Conservation (phyloP, 2,329 filamentous ascomycete genomes). For the Aspergillaceae sp. region DNA sequence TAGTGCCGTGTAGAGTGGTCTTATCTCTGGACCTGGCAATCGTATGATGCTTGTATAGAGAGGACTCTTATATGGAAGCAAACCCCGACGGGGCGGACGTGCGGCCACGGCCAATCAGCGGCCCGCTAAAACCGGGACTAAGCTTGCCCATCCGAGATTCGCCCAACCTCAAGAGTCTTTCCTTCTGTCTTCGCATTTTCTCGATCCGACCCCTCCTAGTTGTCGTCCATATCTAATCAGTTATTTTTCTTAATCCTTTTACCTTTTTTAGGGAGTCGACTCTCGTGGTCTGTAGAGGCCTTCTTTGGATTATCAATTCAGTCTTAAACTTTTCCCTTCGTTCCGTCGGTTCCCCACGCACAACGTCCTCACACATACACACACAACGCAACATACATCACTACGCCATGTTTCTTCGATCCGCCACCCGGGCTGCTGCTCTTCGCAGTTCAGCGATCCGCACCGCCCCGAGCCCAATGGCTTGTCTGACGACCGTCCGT, state of each 20-base stretch:
- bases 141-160: conserved; percentile 28
- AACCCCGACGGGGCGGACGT: conserved; percentile 1
- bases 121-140: conserved; percentile 24
- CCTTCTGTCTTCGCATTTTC: conserved; percentile 21
- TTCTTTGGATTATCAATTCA: background rate
- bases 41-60: too few species aligned
- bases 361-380: conserved; percentile 4
- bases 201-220: conserved; percentile 15
- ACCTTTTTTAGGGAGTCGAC: conserved; percentile 18
- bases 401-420: conserved; percentile 36
- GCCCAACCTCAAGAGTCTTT: conserved; percentile 31
- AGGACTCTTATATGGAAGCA: background rate
- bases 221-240: conserved; percentile 4
- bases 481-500: conserved; percentile 28
- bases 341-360: conserved; percentile 12
- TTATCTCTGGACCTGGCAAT: too few species aligned
- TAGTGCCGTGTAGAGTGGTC: conserved; percentile 1
- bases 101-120: conserved; percentile 55
- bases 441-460: conserved; percentile 26
- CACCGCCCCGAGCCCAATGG: conserved; percentile 24
- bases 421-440: conserved; percentile 36
- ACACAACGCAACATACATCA: too few species aligned
- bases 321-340: too few species aligned
- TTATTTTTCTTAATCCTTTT: conserved; percentile 14
- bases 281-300: conserved; percentile 11